Conservation (phyloP, 1,139 yeast species). For the Candida sanyaensis region DNA sequence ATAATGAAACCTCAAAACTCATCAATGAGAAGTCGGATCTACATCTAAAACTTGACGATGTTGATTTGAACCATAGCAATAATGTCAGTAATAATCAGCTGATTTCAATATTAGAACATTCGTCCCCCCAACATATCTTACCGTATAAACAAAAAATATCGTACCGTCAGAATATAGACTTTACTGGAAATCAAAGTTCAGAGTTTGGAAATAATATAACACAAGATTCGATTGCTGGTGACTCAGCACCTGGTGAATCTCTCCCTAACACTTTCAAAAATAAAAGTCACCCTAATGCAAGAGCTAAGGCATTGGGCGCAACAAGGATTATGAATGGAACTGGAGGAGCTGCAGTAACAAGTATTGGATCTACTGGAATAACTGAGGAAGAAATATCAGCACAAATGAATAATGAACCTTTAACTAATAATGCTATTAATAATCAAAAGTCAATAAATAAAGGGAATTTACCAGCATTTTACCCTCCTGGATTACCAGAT, state of each 20-base stretch:
- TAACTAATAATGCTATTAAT: background rate
- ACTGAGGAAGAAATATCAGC: background rate
- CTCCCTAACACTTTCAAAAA: conserved; percentile 50
- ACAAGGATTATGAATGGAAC: conserved; percentile 6
- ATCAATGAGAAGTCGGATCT: background rate
- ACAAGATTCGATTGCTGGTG: conserved; percentile 13
- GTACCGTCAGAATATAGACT: conserved; percentile 37
- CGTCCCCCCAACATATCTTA: conserved; percentile 11
- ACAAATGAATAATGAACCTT: background rate
- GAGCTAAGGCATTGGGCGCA: conserved; percentile 35
- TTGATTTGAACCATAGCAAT: background rate
- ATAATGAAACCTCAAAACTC: background rate
- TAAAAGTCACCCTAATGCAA: conserved; percentile 50
- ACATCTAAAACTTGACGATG: background rate
- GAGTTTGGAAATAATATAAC: conserved; percentile 2
- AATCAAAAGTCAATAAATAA: background rate
- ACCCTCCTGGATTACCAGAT: conserved; percentile 19
- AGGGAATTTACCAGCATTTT: background rate
- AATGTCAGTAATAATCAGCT: background rate
- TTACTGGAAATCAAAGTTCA: conserved; percentile 21
- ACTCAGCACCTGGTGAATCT: conserved; percentile 17
- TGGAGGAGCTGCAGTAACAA: conserved; percentile 4
- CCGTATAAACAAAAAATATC: conserved; percentile 31
- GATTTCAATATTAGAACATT: conserved; percentile 10
- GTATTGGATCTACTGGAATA: background rate